Base-by-base conservation (phyloP, 805 yeast genomes). In the Hanseniaspora meyeri region DNA sequence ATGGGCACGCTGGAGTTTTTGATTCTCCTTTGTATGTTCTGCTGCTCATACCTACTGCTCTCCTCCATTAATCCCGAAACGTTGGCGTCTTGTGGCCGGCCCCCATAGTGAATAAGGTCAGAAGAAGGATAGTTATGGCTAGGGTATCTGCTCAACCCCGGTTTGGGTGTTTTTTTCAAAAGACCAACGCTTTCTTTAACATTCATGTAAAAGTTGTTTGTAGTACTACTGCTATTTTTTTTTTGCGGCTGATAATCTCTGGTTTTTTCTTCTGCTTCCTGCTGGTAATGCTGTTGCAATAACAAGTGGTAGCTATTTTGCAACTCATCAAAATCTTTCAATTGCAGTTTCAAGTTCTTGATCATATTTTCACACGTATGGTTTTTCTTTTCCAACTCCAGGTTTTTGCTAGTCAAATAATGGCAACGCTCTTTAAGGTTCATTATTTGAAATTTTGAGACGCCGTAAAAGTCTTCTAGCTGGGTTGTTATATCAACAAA, bases 391-490 rank as follows among this genome's bases (percentile, higher is more conserved):
- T 62, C 58, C 27, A 66, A 40, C 45, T 63, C 63, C 11, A 60
- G 51, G 36, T 66, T 60, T 37, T 62, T 58, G 11, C 55, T 59
- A 46, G 63, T 66, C 45, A 64, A 65, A 56, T 64, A 65, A 45
- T 60, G 61, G 20, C 64, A 61, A 46, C 66, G 64, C 19, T 62
- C 61, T 7, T 60, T 45, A 43, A 66, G 51, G 1, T 64, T 65
- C 11, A 59, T 61, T n/a, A 59, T 59, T 58, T 67, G 70, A 57
- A 67, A 67, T 43, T 64, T 64, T 1, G 69, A 60, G 2, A 64
- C 65, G 20, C 62, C 65, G 53, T 64, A 65, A 3, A 67, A 42
- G 11, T 59, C 61, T 37, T 66, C 70, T 43, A 66, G 34, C 3
- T 61, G 50, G 1, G 60, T 57, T 0, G 67, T 61, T 19, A 67